phyloP scores from a whole-genome alignment of 1,284 basidiomycete species.

The Cerrena zonata region DNA sequence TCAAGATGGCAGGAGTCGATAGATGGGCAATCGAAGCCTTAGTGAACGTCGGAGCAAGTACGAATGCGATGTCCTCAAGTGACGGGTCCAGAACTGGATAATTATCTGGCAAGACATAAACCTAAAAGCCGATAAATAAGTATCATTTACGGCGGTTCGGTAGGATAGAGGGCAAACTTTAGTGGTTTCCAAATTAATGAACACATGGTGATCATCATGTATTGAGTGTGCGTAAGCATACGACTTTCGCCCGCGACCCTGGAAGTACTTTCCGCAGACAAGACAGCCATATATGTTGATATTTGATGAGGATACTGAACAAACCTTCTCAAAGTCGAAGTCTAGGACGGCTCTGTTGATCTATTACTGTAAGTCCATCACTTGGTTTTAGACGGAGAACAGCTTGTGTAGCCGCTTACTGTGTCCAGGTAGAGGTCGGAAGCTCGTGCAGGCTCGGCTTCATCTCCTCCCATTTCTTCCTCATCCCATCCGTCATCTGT shows the following conservation, averaged over 20 bases:
- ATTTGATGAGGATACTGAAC: conserved; percentile 91
- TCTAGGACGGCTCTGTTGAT: conserved; percentile 86
- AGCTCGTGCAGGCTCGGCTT: conserved; percentile 45
- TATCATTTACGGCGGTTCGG: conserved; percentile 12
- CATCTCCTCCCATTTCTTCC: conserved; percentile 30
- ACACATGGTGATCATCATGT: conserved; percentile 96
- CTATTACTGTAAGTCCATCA: conserved; percentile 26
- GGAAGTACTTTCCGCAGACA: conserved; percentile 98
- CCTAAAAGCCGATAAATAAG: conserved; percentile 56
- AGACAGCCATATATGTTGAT: conserved; percentile 98
- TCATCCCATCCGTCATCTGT: conserved; percentile 44
- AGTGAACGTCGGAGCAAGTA: conserved; percentile 82
- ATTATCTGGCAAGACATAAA: conserved; percentile 96
- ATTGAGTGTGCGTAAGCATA: conserved; percentile 97
- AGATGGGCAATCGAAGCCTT: conserved; percentile 44
- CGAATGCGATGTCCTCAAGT: conserved; percentile 87
- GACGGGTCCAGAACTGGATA: conserved; percentile 94
- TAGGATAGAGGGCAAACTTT: conserved; percentile 52
- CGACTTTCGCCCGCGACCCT: conserved; percentile 88
- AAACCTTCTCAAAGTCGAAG: conserved; percentile 99
- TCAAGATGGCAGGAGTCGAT: conserved; percentile 56
- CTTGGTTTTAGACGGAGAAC: background rate
- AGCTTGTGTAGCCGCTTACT: conserved; percentile 52
- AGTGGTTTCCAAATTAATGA: conserved; percentile 89
- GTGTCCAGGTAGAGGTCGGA: conserved; percentile 96